Percentiles rank a stretch among this genome's conserved stretches.
These are phyloP conservation scores for Saccharomycopsis sp. DNA, from an alignment of 805 yeast species.

Conservation along the genomic window DNA sequence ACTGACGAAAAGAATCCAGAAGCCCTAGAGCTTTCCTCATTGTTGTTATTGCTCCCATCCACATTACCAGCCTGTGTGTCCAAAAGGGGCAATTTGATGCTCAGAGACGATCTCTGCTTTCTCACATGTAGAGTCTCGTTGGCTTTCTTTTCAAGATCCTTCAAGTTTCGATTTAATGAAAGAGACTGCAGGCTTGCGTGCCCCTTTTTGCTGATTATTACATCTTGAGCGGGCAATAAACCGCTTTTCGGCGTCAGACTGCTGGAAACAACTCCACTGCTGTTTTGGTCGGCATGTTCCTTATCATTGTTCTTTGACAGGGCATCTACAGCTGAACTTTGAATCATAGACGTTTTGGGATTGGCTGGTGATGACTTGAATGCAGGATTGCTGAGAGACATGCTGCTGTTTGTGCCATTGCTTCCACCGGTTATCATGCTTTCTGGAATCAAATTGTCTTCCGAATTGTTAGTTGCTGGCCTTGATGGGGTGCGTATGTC, in stretches of 20 bases:
- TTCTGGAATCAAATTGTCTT: background rate
- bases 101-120: background rate
- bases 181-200: background rate
- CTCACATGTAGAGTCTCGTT: background rate
- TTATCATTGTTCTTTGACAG: background rate
- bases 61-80: background rate
- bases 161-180: constrained; percentile 7
- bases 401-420: background rate
- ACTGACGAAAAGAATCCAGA: constrained; percentile 16
- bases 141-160: constrained; percentile 11
- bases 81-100: background rate
- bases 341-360: constrained; percentile 13
- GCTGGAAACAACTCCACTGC: background rate
- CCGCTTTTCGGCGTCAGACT: background rate
- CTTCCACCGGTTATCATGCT: background rate
- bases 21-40: background rate
- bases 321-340: constrained; percentile 1
- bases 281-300: background rate
- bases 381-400: background rate
- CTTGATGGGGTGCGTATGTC: background rate
- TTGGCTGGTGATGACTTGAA: constrained; percentile 14
- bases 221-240: background rate
- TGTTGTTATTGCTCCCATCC: background rate
- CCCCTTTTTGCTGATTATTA: background rate
- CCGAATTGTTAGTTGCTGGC: background rate